A percentile compares a stretch with the other conserved stretches of the same genome.
phyloP scores from a whole-genome alignment of 2,329 filamentous ascomycete genomes.

The Alternaria incomplexa region DNA sequence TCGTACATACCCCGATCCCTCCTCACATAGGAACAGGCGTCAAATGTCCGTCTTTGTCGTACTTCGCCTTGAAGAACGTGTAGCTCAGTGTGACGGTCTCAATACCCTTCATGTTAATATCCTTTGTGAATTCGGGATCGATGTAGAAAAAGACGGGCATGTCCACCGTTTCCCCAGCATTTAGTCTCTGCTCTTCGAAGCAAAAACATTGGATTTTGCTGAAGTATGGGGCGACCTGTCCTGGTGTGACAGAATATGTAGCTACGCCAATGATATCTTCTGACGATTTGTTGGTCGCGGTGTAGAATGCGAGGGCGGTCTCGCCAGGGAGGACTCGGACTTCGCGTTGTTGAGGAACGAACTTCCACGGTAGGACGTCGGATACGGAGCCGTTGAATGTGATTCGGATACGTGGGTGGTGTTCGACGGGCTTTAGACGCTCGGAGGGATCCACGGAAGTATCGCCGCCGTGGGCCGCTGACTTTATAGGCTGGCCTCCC shows the following conservation, averaged over 20 bases:
- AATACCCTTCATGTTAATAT: constrained; percentile 90
- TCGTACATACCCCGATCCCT: constrained; percentile 10
- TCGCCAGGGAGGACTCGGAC: constrained; percentile 94
- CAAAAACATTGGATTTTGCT: constrained; percentile 99
- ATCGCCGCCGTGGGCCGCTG: constrained; percentile 67
- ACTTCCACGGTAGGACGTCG: constrained; percentile 96
- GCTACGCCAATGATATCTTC: constrained; percentile 97
- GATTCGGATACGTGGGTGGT: constrained; percentile 85
- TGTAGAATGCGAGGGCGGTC: constrained; percentile 97
- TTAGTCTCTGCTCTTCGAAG: constrained; percentile 92
- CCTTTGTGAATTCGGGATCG: constrained; percentile 91
- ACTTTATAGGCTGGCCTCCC: constrained; percentile 90
- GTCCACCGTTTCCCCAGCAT: constrained; percentile 95
- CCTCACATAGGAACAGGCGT: constrained; percentile 57
- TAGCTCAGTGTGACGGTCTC: constrained; percentile 96
- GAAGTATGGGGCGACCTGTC: constrained; percentile 95
- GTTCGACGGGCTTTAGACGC: constrained; percentile 79
- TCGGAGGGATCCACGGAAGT: constrained; percentile 70
- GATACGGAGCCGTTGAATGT: constrained; percentile 97
- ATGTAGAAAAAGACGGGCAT: constrained; percentile 99
- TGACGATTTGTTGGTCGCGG: constrained; percentile 87
- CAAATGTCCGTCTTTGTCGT: constrained; percentile 79
- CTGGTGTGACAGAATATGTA: constrained; percentile 96
- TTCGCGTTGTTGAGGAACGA: constrained; percentile 94
- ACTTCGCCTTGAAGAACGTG: constrained; percentile 95